These are phyloP conservation scores for Fusarium virguliforme DNA, from an alignment of 2,329 filamentous ascomycete species.

Conservation along the genomic window DNA sequence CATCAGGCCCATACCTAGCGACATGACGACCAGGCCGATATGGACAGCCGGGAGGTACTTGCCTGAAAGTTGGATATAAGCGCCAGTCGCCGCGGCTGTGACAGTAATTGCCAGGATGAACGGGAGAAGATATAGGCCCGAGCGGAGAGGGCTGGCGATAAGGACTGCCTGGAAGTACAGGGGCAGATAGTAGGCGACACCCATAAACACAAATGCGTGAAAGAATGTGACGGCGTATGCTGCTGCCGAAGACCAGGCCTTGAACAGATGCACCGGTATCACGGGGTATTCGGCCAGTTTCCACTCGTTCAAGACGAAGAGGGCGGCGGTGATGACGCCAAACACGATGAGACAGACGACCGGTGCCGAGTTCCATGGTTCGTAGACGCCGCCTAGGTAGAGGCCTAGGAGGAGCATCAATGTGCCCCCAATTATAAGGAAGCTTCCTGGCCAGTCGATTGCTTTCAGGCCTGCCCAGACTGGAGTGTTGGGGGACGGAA, in stretches of 20 bases:
- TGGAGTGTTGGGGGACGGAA: conserved; percentile 78
- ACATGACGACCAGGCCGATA: conserved; percentile 68
- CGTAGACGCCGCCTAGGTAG: conserved; percentile 76
- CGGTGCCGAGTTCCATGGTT: conserved; percentile 74
- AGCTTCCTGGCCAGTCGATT: conserved; percentile 73
- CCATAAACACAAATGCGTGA: conserved; percentile 74
- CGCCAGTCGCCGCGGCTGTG: conserved; percentile 60
- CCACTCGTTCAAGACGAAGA: conserved; percentile 75
- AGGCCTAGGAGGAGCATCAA: conserved; percentile 81
- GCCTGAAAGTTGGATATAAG: conserved; percentile 68
- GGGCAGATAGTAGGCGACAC: conserved; percentile 79
- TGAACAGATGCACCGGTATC: conserved; percentile 77
- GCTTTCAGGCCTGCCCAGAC: conserved; percentile 74
- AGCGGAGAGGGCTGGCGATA: conserved; percentile 72
- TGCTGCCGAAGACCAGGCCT: conserved; percentile 69
- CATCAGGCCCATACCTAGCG: conserved; percentile 72
- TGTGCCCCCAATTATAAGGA: conserved; percentile 75
- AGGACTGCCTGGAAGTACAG: conserved; percentile 81
- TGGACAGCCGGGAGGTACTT: conserved; percentile 72
- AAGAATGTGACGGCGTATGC: conserved; percentile 64
- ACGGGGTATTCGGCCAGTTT: conserved; percentile 76
- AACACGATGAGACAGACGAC: conserved; percentile 77
- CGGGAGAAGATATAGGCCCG: conserved; percentile 74
- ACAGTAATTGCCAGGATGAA: conserved; percentile 68
- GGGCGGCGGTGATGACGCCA: conserved; percentile 64